Percentiles rank a stretch among this genome's conserved stretches.
phyloP scores from a whole-genome alignment of 2,329 filamentous ascomycete genomes.

The Coniochaeta sp. region DNA sequence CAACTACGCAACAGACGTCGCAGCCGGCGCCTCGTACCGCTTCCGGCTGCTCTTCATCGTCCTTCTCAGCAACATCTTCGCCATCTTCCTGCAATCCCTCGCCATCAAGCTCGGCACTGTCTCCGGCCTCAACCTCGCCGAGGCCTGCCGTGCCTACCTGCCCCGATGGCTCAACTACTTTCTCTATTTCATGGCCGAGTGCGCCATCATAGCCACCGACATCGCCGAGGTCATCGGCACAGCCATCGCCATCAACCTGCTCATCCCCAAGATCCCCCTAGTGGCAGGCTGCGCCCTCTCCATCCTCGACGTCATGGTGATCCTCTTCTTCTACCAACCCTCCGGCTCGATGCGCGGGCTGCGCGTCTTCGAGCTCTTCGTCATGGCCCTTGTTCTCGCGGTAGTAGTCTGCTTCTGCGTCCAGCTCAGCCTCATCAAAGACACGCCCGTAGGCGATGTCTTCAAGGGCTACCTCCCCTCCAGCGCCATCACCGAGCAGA shows the following conservation, averaged over 20 bases:
- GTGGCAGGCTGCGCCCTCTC: constrained; percentile 63
- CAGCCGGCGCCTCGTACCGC: constrained; percentile 58
- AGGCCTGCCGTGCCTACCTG: constrained; percentile 58
- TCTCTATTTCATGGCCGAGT: constrained; percentile 59
- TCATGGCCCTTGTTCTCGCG: constrained; percentile 55
- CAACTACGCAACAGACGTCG: constrained; percentile 66
- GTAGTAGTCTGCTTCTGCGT: constrained; percentile 67
- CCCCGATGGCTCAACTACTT: constrained; percentile 57
- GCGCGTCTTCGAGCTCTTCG: constrained; percentile 58
- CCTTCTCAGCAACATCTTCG: constrained; percentile 62
- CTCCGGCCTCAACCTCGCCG: constrained; percentile 59
- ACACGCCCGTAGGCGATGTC: constrained; percentile 49
- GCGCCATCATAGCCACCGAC: constrained; percentile 65
- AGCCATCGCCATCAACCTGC: constrained; percentile 61
- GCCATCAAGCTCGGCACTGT: constrained; percentile 64
- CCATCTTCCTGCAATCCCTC: constrained; percentile 62
- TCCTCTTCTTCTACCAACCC: constrained; percentile 59
- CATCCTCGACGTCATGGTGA: constrained; percentile 60
- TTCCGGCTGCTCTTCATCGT: constrained; percentile 63
- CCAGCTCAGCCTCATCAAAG: constrained; percentile 55
- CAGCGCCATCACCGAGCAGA: constrained; percentile 45
- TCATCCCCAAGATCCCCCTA: constrained; percentile 56
- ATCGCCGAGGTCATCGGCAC: constrained; percentile 68
- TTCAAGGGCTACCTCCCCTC: constrained; percentile 62
- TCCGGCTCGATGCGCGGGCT: constrained; percentile 51